A percentile compares a stretch with the other conserved stretches of the same genome.
Conservation (phyloP, 208 protist species). For the Leishmania braziliensis region DNA sequence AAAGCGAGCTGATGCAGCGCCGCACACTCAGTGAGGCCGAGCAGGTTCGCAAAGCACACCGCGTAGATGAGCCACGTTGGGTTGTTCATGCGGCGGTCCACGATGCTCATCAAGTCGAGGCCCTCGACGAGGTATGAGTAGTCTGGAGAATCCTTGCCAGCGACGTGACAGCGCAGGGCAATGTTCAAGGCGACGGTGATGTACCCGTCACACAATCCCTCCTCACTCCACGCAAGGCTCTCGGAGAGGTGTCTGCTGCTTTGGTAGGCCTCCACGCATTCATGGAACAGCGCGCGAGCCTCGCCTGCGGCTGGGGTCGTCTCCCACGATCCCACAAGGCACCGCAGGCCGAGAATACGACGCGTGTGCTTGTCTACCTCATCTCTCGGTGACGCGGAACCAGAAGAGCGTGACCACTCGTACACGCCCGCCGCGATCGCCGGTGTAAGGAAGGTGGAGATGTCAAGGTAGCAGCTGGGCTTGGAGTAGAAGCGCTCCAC, state of each 20-base stretch:
- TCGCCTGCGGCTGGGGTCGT: slow-evolving; percentile 29
- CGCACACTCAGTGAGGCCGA: slow-evolving; percentile 65
- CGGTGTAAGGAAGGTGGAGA: slow-evolving; percentile 78
- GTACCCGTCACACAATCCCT: slow-evolving; percentile 86
- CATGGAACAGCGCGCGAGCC: slow-evolving; percentile 47
- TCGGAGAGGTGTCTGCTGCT: slow-evolving; percentile 52
- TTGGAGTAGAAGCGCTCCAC: slow-evolving; percentile 72
- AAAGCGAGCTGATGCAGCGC: slow-evolving; percentile 79
- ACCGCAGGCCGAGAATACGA: slow-evolving; percentile 73
- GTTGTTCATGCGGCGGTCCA: slow-evolving; percentile 80
- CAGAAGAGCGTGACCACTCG: slow-evolving; percentile 46
- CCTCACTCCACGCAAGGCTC: slow-evolving; percentile 78
- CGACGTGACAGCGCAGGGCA: slow-evolving; percentile 61
- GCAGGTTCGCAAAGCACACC: slow-evolving; percentile 64
- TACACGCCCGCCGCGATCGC: slow-evolving; percentile 53
- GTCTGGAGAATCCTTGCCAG: slow-evolving; percentile 22
- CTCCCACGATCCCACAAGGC: slow-evolving; percentile 72
- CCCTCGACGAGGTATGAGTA: slow-evolving; percentile 46
- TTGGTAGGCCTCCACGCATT: slow-evolving; percentile 52
- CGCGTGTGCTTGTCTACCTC: slow-evolving; percentile 47
- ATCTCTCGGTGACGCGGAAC: slow-evolving; percentile 7
- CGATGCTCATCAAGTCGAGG: slow-evolving; percentile 51
- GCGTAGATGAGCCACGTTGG: slow-evolving; percentile 78
- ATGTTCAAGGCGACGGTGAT: slow-evolving; percentile 75
- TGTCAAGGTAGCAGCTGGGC: slow-evolving; percentile 82